Conservation (phyloP, 495 filamentous ascomycete species). For the Chaetomium tenue region DNA sequence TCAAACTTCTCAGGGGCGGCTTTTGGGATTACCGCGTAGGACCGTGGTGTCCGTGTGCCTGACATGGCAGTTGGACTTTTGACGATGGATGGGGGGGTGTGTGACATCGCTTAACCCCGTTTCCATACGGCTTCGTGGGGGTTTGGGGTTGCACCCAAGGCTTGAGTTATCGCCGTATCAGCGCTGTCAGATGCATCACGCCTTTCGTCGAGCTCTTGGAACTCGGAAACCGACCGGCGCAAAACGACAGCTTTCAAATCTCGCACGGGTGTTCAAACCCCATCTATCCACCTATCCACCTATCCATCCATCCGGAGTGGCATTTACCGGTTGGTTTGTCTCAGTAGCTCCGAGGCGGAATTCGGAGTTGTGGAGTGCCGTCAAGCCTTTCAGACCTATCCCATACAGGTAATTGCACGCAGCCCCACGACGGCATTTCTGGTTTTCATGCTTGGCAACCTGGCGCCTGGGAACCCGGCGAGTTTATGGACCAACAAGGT, state of each 20-base stretch:
- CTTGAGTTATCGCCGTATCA: constrained; percentile 13
- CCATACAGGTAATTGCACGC: neutral
- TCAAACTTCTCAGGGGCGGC: constrained; percentile 19
- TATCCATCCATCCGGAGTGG: neutral
- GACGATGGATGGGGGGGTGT: neutral
- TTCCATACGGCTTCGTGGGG: constrained; percentile 7
- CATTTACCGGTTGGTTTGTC: neutral
- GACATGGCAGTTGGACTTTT: neutral
- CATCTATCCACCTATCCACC: neutral
- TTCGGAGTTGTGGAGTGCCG: neutral
- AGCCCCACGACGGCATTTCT: neutral
- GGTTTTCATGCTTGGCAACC: neutral
- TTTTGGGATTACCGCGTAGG: constrained; percentile 2
- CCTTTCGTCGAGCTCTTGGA: neutral
- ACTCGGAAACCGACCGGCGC: neutral
- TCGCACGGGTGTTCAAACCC: neutral
- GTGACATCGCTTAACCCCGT: neutral
- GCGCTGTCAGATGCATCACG: constrained; percentile 7
- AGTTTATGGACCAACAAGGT: neutral
- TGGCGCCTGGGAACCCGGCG: neutral
- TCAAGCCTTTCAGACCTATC: neutral
- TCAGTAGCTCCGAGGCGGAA: neutral
- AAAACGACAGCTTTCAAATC: neutral
- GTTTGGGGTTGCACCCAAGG: neutral
- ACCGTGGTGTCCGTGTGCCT: constrained; percentile 1